Base-by-base conservation (phyloP, 495 filamentous ascomycete species). In the Lichina pygmaea region DNA sequence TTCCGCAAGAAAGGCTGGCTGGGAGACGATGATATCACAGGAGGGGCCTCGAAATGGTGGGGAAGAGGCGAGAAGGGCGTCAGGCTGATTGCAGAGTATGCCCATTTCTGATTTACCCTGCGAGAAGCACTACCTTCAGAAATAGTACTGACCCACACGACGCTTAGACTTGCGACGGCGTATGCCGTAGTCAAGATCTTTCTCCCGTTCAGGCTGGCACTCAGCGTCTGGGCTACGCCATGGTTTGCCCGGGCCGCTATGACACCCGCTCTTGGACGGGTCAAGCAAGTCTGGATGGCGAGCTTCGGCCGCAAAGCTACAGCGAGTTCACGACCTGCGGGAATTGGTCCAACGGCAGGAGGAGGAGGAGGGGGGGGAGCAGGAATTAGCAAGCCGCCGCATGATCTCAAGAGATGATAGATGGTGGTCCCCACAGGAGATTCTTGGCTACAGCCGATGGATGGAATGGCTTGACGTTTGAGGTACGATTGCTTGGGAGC, bases 171-270 rank as follows among this genome's bases (percentile, higher is more conserved):
- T 44, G 86, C 80, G 12, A 78, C 86, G 34, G 89, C 89, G 15
- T 97, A 81, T 60, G 80, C 81, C 1, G 64, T 93, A 47, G 84
- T 78, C 13, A 97, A 97, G 57, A 73, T 77, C 15, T 52, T 93
- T 47, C 57, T 93, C 50, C 82, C 89, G 6, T 51, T 77, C 7
- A 65, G 89, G 49, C 66, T 97, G 48, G 66, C 71, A 6, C 54
- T 70, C 11, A 92, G 86, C 59, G 64, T 91, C 30, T 89, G 78
- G 81, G 77, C 71, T 11, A 93, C 89, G 44, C 89, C 89, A 39
- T 94, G 85, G 86, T 89, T 94, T 66, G 86, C 89, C 15, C 70
- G 75, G 43, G 58, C 66, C 24, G 59, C 77, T 15, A 59, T 84
- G 10, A 60, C 64, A 7, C 68, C 70, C 7, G 38, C 56, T 17